Conservation (phyloP, 768 basidiomycete genomes). For the Tulasnella sp. region DNA sequence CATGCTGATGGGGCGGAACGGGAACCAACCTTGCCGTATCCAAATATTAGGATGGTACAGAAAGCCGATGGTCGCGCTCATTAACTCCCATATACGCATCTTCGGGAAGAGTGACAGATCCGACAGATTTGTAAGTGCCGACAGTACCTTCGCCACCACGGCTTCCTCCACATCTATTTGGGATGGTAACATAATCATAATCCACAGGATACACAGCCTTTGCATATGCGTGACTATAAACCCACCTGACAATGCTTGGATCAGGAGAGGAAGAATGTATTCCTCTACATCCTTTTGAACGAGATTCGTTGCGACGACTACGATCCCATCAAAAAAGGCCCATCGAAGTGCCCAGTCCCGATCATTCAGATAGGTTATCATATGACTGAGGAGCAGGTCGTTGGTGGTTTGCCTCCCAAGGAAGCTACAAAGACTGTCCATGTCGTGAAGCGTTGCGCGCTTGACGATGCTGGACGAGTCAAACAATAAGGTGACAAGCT, state of each 20-base stretch:
- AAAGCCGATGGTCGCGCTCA: constrained; percentile 79
- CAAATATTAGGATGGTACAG: constrained; percentile 91
- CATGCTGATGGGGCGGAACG: neutral
- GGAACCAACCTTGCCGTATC: constrained; percentile 76
- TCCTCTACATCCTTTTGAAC: constrained; percentile 87
- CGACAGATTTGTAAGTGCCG: constrained; percentile 76
- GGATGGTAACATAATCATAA: too few species aligned
- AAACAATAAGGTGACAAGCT: constrained; percentile 74
- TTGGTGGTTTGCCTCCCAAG: constrained; percentile 88
- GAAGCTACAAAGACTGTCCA: constrained; percentile 85
- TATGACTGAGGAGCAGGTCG: constrained; percentile 82
- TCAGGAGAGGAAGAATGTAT: constrained; percentile 93
- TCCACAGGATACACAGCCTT: too few species aligned
- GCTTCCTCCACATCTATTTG: constrained; percentile 82
- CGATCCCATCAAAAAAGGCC: constrained; percentile 91
- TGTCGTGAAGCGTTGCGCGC: constrained; percentile 77
- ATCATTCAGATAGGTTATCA: constrained; percentile 81
- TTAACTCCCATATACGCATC: constrained; percentile 94
- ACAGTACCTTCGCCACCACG: constrained; percentile 84
- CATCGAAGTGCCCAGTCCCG: constrained; percentile 85
- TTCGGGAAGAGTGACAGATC: constrained; percentile 86
- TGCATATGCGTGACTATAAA: neutral
- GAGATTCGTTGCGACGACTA: constrained; percentile 90
- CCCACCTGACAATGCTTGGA: constrained; percentile 86
- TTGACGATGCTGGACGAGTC: constrained; percentile 86